Percentiles rank a stretch among this genome's conserved stretches.
Evolutionary conservation across 129 eudicot species (phyloP).

Genomic region (Logfia minima): DNA sequence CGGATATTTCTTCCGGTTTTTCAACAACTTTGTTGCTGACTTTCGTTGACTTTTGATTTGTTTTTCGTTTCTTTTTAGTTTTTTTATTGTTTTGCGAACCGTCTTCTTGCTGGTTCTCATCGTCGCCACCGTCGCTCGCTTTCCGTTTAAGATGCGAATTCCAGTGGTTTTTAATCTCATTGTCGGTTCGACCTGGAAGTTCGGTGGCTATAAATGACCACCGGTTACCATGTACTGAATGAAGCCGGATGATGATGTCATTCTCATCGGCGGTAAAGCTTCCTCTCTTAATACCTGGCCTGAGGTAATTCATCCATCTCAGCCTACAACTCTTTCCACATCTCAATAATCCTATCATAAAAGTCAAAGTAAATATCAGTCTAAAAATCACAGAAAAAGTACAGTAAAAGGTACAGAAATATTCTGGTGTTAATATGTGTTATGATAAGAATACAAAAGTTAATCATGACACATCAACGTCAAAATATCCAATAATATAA

Average conservation of each 20-base stretch:
- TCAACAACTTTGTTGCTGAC: neutral
- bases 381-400: neutral
- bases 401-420: too few species aligned
- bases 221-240: constrained; percentile 36
- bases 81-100: constrained; percentile 1
- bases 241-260: constrained; percentile 34
- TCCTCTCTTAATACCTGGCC: constrained; percentile 47
- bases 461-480: neutral
- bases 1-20: neutral
- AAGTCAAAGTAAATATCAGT: neutral
- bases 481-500: neutral
- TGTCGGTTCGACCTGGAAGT: constrained; percentile 45
- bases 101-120: constrained; percentile 1
- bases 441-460: too few species aligned
- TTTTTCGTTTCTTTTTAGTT: constrained; percentile 20
- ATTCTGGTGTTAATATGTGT: too few species aligned
- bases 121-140: neutral
- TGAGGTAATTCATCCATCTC: constrained; percentile 45
- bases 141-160: constrained; percentile 42
- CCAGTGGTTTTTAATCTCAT: constrained; percentile 49
- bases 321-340: constrained; percentile 49
- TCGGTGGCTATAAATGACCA: constrained; percentile 47
- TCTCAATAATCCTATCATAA: constrained; percentile 27
- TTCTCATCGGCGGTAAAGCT: constrained; percentile 40
- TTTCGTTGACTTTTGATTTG: constrained; percentile 11